Percentiles rank a stretch among this genome's conserved stretches.
These are phyloP conservation scores for Dioscorea alata DNA, from an alignment of 106 monocot genomes.

Conservation along the genomic window DNA sequence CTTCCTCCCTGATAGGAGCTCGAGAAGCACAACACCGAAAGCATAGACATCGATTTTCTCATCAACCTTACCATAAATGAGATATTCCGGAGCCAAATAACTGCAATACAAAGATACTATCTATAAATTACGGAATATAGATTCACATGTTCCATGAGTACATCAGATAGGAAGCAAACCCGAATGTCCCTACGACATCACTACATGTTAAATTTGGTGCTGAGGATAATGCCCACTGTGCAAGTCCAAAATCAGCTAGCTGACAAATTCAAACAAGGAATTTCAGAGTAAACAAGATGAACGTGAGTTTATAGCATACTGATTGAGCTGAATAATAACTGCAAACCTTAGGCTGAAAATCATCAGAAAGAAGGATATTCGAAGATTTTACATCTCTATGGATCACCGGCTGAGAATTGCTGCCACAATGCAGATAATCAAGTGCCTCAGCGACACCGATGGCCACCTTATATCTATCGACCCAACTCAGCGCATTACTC, in stretches of 20 bases:
- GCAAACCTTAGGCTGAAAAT: slow-evolving; percentile 61
- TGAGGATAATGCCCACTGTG: slow-evolving; percentile 46
- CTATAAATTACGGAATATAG: no score
- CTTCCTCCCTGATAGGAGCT: slow-evolving; percentile 76
- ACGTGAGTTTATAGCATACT: no score
- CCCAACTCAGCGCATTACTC: slow-evolving; percentile 38
- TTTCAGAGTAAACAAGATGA: no score
- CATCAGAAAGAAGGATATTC: slow-evolving; percentile 67
- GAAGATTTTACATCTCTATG: slow-evolving; percentile 91
- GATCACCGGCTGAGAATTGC: slow-evolving; percentile 43
- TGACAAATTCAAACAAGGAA: slow-evolving; percentile 15
- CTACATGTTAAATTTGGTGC: slow-evolving; percentile 32
- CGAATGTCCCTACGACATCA: slow-evolving; percentile 91
- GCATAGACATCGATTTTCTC: slow-evolving; percentile 89
- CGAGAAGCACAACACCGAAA: slow-evolving; percentile 89
- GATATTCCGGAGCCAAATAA: slow-evolving; percentile 87
- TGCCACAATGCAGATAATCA: slow-evolving; percentile 47
- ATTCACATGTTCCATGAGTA: no score
- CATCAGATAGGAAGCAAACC: slow-evolving; percentile 30
- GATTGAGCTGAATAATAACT: no score
- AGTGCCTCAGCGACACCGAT: slow-evolving; percentile 63
- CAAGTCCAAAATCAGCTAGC: slow-evolving; percentile 89
- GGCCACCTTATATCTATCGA: slow-evolving; percentile 54
- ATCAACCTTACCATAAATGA: slow-evolving; percentile 74
- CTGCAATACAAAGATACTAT: slow-evolving; percentile 16